phyloP scores from a whole-genome alignment of 1,139 yeast genomes.

The Candida sojae region DNA sequence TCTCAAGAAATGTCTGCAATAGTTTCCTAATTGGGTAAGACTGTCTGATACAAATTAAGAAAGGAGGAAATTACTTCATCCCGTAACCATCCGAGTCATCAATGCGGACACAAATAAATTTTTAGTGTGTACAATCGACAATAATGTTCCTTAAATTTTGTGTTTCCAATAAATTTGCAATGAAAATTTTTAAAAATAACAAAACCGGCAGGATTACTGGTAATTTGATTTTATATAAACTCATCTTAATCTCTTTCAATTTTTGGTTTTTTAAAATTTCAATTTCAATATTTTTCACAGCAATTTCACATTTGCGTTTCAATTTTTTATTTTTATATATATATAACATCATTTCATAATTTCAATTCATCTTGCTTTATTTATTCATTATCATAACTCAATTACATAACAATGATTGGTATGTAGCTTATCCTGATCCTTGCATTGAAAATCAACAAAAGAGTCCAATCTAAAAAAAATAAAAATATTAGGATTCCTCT shows the following conservation, averaged over 20 bases:
- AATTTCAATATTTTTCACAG: neutral
- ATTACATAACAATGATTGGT: neutral
- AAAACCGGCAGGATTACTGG: neutral
- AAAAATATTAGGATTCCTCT: too few species aligned
- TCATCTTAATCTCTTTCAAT: neutral
- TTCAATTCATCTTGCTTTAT: too few species aligned
- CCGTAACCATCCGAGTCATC: neutral
- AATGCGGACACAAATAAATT: too few species aligned
- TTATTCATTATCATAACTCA: neutral
- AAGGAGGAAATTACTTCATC: neutral
- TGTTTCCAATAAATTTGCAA: neutral
- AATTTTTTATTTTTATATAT: neutral
- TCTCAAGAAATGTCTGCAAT: too few species aligned
- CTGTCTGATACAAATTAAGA: too few species aligned
- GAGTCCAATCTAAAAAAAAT: too few species aligned
- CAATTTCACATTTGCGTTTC: neutral
- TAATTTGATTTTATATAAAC: neutral
- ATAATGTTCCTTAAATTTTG: too few species aligned
- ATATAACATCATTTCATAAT: neutral
- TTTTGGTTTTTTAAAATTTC: neutral
- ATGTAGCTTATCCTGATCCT: neutral
- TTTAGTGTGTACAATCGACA: too few species aligned
- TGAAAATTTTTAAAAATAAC: neutral
- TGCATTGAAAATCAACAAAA: too few species aligned
- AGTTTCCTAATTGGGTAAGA: too few species aligned